Base-by-base conservation (phyloP, 352 stramenopile species). In the Globisporangium cederbergense region DNA sequence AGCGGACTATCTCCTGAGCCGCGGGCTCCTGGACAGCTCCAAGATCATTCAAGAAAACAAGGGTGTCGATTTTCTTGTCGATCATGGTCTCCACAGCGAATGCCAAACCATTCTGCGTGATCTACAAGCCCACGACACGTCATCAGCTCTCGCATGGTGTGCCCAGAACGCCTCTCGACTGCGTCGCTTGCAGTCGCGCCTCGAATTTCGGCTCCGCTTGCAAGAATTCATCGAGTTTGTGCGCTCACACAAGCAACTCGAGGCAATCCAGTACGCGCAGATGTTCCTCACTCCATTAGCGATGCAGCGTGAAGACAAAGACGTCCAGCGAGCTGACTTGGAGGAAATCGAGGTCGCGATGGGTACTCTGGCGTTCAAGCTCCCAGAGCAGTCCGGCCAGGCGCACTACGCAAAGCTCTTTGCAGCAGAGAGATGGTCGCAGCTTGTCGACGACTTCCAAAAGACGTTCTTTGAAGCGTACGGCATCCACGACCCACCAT, bases 151-250 rank as follows among this genome's bases (percentile, higher is more conserved):
- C 28, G 58, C 64, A 11, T 95, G 86, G 86, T 95, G 86, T 60
- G 72, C 65, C 2, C 77, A 87, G 40, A 93, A 95, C 65, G 86
- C 70, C 11, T 86, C 86, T 22, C 80, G 86, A 3, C 62, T 95
- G 32, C 80, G 86, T 45, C 83, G 86, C 16, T 60, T 95, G 16
- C 77, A 86, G 55, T 92, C 86, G 6, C 70, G 67, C 20, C 51
- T 95, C n/a, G 83, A 92, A 58, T 91, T 95, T 43, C 79, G 81
- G 9, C 52, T 95, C 36, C 75, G 86, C 8, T 57, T 93, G 32
- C 86, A 95, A 64, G 80, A 88, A 60, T 90, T 93, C 64, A 70
- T 95, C 22, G 86, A 93, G 62, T 69, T 88, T n/a, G 81, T 93
- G n/a, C 86, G 86, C 53, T 74, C 75, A 3, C 75, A 75, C 55